Evolutionary conservation across 2,329 filamentous ascomycete genomes (phyloP), one percentile per base, ranked within the genome.

Genomic region (Graphilbum ipis-grandicollis): DNA sequence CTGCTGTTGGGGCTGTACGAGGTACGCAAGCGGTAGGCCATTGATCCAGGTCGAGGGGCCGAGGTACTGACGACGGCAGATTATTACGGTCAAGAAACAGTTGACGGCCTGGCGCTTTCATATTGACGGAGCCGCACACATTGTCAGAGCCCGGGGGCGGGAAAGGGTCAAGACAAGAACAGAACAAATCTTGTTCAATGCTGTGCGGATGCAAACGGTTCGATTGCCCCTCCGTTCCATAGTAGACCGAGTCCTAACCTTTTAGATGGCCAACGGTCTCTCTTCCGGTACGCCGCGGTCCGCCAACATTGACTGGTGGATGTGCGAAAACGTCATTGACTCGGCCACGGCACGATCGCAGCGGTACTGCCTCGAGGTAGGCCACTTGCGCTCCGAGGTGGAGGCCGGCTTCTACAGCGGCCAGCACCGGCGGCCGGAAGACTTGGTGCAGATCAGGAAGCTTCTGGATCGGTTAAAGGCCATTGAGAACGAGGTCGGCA

Each of bases 91-190:
- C 9, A 65, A 62, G 39, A 54, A 67, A 33, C 66, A 62, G 25
- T 63, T 65, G 50, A 53, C 65, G 36, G 68, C 70, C 2, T 77
- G 72, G 72, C 69, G 68, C 4, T 71, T 69, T 9, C 72, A 77
- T 46, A 63, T 70, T 15, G 67, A 74, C 42, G 72, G 71, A 3
- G 72, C 72, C 12, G 65, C 75, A 18, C 66, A 73, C 44, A 56
- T 77, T 2, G 66, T 72, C 34, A 69, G 67, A 48, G 60, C 65
- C n/a, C 62, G 72, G 25, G 71, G 71, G 3, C 64, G 61, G 46
- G 63, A 66, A 42, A 68, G 72, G 45, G 47, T 72, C 8, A 56
- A 57, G 26, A 71, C 66, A 14, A 64, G 63, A 47, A 54, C 59
- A 2, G 72, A 71, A 1, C 49, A 66, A 26, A 57, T 63, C 39